phyloP scores from a whole-genome alignment of 2,329 filamentous ascomycete genomes.

The Talaromyces sp. region DNA sequence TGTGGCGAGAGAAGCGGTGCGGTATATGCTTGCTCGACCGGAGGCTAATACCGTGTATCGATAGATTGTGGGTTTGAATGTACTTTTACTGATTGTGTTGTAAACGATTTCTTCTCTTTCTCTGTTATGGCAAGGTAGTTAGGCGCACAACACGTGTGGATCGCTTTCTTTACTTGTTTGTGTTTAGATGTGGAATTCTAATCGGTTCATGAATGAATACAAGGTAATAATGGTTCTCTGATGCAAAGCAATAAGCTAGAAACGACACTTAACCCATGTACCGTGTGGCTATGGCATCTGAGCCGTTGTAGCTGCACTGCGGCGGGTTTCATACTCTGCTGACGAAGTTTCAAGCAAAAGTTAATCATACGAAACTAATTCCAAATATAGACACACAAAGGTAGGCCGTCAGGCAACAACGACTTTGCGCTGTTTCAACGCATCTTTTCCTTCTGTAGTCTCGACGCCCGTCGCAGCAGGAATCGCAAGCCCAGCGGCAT shows the following conservation, averaged over 20 bases:
- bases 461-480: constrained; percentile 5
- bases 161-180: neutral
- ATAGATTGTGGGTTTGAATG: neutral
- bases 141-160: neutral
- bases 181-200: neutral
- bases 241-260: neutral
- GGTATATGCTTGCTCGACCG: constrained; percentile 56
- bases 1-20: constrained; percentile 60
- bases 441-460: constrained; percentile 2
- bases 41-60: constrained; percentile 26
- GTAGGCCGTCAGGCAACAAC: neutral
- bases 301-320: no score
- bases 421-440: constrained; percentile 12
- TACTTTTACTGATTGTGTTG: constrained; percentile 3
- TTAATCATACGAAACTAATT: neutral
- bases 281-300: neutral
- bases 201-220: neutral
- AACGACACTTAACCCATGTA: neutral
- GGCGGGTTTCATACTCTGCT: neutral
- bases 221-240: neutral
- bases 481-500: constrained; percentile 20
- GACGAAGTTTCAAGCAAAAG: neutral
- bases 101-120: neutral
- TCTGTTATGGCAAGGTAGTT: constrained; percentile 8
- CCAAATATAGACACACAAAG: neutral